Conservation (phyloP, 2,329 filamentous ascomycete species). For the Clonostachys rhizophaga region DNA sequence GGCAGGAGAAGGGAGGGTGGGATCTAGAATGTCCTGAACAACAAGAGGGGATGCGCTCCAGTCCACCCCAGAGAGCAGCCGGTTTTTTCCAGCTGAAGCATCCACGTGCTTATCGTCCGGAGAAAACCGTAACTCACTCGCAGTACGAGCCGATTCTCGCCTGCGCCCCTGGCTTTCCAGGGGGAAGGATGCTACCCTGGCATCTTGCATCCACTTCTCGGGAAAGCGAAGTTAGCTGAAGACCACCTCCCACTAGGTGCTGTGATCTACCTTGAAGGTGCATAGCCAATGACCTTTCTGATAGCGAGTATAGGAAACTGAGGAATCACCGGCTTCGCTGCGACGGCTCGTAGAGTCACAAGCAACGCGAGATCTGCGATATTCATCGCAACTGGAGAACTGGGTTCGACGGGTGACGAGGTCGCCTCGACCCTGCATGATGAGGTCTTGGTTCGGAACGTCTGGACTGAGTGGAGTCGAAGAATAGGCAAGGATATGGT, state of each 20-base stretch:
- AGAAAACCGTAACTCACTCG: constrained; percentile 4
- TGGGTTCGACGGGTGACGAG: constrained; percentile 20
- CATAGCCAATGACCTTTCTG: constrained; percentile 14
- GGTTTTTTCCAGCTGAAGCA: neutral
- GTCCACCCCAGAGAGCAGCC: too few relatives aligned
- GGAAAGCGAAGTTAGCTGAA: too few relatives aligned
- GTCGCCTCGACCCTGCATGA: constrained; percentile 3
- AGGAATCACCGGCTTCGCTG: constrained; percentile 56
- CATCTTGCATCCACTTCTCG: constrained; percentile 20
- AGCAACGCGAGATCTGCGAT: constrained; percentile 20
- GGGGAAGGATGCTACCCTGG: constrained; percentile 4
- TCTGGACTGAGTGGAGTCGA: too few relatives aligned
- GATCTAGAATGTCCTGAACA: too few relatives aligned
- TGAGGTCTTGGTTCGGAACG: too few relatives aligned
- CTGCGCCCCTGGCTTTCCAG: constrained; percentile 4
- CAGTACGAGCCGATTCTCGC: constrained; percentile 3
- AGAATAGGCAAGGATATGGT: too few relatives aligned
- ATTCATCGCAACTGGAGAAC: constrained; percentile 25
- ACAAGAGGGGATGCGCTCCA: too few relatives aligned
- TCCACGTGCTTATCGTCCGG: constrained; percentile 1
- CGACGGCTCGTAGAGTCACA: constrained; percentile 15
- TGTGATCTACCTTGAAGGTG: constrained; percentile 16
- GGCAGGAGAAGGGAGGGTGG: too few relatives aligned
- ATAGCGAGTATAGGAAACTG: constrained; percentile 61
- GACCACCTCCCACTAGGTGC: neutral